These are phyloP conservation scores for Coemansia sp. DNA, from an alignment of 192 early-diverging fungal species.

Conservation along the genomic window DNA sequence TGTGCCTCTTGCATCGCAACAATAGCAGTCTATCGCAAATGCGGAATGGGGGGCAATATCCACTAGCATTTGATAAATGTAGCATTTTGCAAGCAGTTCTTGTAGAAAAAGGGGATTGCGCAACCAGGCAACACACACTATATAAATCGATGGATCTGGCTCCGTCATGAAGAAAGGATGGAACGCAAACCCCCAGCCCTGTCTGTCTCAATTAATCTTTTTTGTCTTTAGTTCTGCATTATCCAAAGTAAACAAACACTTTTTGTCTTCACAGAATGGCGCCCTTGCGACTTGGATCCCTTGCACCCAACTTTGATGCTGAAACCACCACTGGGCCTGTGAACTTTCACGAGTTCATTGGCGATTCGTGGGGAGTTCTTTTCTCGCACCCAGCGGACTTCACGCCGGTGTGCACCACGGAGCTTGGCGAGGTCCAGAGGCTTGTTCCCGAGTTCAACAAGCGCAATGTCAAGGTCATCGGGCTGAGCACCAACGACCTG, in stretches of 20 bases:
- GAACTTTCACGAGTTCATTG: conserved; percentile 88
- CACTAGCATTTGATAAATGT: no score
- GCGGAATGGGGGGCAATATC: no score
- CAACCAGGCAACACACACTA: no score
- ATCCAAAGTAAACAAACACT: not conserved
- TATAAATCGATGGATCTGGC: no score
- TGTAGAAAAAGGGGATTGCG: no score
- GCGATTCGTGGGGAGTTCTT: conserved; percentile 88
- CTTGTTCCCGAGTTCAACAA: conserved; percentile 73
- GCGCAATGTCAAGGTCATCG: conserved; percentile 89
- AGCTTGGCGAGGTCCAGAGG: conserved; percentile 90
- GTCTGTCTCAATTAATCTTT: not conserved
- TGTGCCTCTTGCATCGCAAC: not conserved
- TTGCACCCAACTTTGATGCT: conserved; percentile 77
- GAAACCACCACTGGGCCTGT: conserved; percentile 88
- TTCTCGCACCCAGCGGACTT: conserved; percentile 99
- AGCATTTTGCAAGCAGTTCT: no score
- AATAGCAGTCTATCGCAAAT: not conserved
- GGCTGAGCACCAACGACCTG: conserved; percentile 90
- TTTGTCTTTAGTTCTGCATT: not conserved
- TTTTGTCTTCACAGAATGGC: conserved; percentile 30
- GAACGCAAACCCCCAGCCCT: not conserved
- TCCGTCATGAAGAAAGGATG: not conserved
- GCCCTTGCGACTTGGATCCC: conserved; percentile 61
- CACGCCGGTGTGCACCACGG: conserved; percentile 94